These are phyloP conservation scores for Heterococcus sp. DNA, from an alignment of 108 stramenopile species.

Conservation along the genomic window DNA sequence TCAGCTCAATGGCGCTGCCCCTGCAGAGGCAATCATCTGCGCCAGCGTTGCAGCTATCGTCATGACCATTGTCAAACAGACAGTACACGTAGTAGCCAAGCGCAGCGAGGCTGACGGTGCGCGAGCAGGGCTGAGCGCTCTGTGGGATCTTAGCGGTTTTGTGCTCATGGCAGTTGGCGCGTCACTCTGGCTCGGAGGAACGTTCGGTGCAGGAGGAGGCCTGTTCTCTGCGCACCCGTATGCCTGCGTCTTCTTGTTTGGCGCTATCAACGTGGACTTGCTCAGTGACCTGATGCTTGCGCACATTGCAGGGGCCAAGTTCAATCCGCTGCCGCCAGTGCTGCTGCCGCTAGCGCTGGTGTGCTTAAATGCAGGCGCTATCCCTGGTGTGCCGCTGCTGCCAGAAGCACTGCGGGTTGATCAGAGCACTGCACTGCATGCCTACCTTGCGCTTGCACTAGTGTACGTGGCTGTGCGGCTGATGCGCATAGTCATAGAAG, in stretches of 20 bases:
- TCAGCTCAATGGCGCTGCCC: not conserved
- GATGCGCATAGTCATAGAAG: not conserved
- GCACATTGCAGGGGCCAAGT: not conserved
- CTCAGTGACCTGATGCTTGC: not conserved
- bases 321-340: not conserved
- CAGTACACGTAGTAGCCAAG: not conserved
- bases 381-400: not conserved
- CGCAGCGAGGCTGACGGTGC: not conserved
- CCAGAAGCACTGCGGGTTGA: not conserved
- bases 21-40: not conserved
- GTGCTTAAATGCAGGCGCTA: too few species aligned
- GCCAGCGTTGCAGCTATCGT: not conserved
- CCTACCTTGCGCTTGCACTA: not conserved
- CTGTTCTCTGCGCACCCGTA: not conserved
- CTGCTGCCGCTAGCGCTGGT: too few species aligned
- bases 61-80: not conserved
- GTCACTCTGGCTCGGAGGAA: not conserved
- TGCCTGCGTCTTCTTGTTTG: not conserved
- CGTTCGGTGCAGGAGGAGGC: not conserved
- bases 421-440: not conserved
- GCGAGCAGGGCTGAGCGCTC: not conserved
- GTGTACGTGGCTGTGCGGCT: not conserved
- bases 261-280: not conserved
- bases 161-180: not conserved
- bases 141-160: not conserved